Conservation (phyloP, 345 rosid genomes). For the Linum trigynum region DNA sequence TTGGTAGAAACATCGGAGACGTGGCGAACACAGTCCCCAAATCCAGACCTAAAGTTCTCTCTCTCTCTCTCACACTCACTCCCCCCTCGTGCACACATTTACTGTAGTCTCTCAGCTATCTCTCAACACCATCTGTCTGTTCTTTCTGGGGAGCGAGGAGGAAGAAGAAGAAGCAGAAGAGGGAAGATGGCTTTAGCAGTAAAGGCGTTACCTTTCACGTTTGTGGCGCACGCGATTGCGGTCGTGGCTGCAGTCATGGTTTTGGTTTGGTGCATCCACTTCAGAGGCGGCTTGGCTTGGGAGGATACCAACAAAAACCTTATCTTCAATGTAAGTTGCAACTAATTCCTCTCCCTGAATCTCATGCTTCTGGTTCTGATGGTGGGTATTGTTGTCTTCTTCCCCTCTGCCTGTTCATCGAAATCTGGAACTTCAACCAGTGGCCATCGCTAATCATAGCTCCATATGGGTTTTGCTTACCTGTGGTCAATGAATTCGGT, state of each 20-base stretch:
- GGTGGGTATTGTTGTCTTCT: too few species aligned
- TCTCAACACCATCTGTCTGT: too few species aligned
- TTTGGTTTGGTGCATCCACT: constrained; percentile 64
- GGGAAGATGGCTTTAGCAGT: constrained; percentile 37
- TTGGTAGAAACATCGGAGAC: background rate
- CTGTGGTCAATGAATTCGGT: background rate
- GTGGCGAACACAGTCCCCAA: background rate
- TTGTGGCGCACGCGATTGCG: constrained; percentile 56
- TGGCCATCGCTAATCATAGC: background rate
- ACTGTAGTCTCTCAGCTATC: too few species aligned
- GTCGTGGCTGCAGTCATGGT: constrained; percentile 53
- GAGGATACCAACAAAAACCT: constrained; percentile 71
- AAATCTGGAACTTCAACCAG: too few species aligned
- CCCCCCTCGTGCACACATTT: too few species aligned
- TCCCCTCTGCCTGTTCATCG: too few species aligned
- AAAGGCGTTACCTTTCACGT: constrained; percentile 46
- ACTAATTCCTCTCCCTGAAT: background rate
- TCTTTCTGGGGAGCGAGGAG: background rate
- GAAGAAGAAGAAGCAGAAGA: background rate
- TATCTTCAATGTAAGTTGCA: constrained; percentile 68
- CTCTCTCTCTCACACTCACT: background rate
- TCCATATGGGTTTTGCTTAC: too few species aligned
- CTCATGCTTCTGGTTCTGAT: background rate
- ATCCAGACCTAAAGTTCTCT: background rate
- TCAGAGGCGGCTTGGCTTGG: constrained; percentile 94